phyloP scores from a whole-genome alignment of 2,329 filamentous ascomycete genomes.

The Fusarium sacchari region DNA sequence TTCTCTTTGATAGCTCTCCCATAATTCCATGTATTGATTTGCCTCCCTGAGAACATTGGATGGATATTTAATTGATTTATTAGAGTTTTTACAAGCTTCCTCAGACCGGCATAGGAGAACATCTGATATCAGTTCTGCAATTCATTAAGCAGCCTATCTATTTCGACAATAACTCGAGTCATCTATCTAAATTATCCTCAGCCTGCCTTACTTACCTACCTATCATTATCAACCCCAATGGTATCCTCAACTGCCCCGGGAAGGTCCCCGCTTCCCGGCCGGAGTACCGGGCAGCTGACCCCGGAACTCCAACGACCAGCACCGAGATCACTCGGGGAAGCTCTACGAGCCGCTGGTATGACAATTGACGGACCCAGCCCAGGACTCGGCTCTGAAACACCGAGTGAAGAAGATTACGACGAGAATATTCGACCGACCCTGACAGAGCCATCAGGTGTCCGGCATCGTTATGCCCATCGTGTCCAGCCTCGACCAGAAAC shows the following conservation, averaged over 20 bases:
- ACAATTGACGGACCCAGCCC: constrained; percentile 28
- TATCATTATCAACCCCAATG: constrained; percentile 7
- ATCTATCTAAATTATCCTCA: background rate
- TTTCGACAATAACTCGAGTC: background rate
- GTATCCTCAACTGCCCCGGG: constrained; percentile 2
- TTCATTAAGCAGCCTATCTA: background rate
- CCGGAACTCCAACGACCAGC: constrained; percentile 20
- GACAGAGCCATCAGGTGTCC: constrained; percentile 27
- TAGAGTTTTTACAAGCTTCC: background rate
- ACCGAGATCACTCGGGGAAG: constrained; percentile 43
- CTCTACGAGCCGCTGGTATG: constrained; percentile 41
- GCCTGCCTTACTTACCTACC: too few species aligned
- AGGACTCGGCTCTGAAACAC: constrained; percentile 51
- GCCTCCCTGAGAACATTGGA: background rate
- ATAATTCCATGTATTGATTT: background rate
- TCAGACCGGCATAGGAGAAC: background rate
- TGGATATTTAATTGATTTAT: background rate
- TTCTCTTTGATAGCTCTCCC: background rate
- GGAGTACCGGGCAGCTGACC: constrained; percentile 5
- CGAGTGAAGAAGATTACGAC: constrained; percentile 60
- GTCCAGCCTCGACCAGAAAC: constrained; percentile 1
- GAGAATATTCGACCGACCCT: constrained; percentile 47
- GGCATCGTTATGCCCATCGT: constrained; percentile 25
- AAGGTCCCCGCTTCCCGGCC: constrained; percentile 18
- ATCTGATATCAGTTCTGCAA: too few species aligned